Conservation (phyloP, 2,329 filamentous ascomycete species). For the Hypoxylon sp. region DNA sequence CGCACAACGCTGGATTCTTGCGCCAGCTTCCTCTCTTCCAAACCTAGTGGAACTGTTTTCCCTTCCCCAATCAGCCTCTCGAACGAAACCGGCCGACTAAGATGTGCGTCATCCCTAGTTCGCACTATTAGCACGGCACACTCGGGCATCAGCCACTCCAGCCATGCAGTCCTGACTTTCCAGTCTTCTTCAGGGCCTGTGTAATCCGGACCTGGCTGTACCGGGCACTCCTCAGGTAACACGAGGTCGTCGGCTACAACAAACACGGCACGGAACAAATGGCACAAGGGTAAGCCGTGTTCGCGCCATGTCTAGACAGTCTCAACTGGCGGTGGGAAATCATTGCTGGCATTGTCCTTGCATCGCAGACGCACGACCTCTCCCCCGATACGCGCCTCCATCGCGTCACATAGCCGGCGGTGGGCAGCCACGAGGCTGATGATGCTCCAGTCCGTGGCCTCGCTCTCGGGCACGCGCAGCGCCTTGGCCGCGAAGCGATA, state of each 20-base stretch:
- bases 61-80: slow-evolving; percentile 14
- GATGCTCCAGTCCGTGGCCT: slow-evolving; percentile 10
- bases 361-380: slow-evolving; percentile 9
- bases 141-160: slow-evolving; percentile 27
- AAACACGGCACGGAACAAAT: slow-evolving; percentile 22
- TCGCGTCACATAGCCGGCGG: slow-evolving; percentile 22
- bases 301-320: slow-evolving; percentile 14
- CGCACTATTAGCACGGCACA: slow-evolving; percentile 22
- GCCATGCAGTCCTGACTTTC: slow-evolving; percentile 15
- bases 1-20: slow-evolving; percentile 15
- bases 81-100: slow-evolving; percentile 20
- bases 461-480: slow-evolving; percentile 6
- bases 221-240: slow-evolving; percentile 15
- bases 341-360: not conserved
- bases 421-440: slow-evolving; percentile 13
- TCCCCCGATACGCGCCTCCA: slow-evolving; percentile 16
- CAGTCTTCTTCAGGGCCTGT: slow-evolving; percentile 1
- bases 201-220: slow-evolving; percentile 11
- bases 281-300: slow-evolving; percentile 13
- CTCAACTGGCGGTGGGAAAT: slow-evolving; percentile 6
- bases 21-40: slow-evolving; percentile 12
- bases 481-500: slow-evolving; percentile 19
- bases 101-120: slow-evolving; percentile 21
- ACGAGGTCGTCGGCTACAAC: slow-evolving; percentile 19
- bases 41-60: slow-evolving; percentile 8